Conservation (phyloP, 2,329 filamentous ascomycete species). For the Cladosporium oxysporum region DNA sequence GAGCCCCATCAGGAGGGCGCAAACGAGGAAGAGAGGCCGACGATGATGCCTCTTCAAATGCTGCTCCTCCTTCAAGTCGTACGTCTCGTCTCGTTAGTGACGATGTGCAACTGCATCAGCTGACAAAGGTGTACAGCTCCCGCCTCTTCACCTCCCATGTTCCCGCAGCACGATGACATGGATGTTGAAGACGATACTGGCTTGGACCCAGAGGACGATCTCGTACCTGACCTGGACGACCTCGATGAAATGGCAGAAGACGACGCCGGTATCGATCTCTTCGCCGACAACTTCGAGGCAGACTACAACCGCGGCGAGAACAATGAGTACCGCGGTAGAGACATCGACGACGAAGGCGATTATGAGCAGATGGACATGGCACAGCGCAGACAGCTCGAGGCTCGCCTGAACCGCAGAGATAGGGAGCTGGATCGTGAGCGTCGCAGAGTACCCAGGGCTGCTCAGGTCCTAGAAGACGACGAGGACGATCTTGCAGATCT, state of each 20-base stretch:
- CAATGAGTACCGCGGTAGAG: conserved; percentile 66
- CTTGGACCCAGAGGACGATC: conserved; percentile 68
- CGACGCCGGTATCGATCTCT: conserved; percentile 69
- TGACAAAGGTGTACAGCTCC: conserved; percentile 43
- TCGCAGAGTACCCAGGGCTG: conserved; percentile 69
- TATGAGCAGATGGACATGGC: conserved; percentile 70
- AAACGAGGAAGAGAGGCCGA: conserved; percentile 68
- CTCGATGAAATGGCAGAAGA: conserved; percentile 70
- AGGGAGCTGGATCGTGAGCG: conserved; percentile 67
- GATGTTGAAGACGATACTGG: conserved; percentile 64
- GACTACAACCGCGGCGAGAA: conserved; percentile 59
- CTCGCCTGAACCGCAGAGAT: conserved; percentile 72
- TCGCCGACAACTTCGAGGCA: conserved; percentile 67
- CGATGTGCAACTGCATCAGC: not conserved
- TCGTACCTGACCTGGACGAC: conserved; percentile 66
- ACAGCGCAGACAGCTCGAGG: conserved; percentile 69
- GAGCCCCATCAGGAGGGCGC: conserved; percentile 55
- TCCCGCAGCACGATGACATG: conserved; percentile 64
- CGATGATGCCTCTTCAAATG: conserved; percentile 58
- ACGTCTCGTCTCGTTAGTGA: conserved; percentile 39
- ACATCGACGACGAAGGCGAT: conserved; percentile 76
- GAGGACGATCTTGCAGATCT: conserved; percentile 84
- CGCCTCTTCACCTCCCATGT: conserved; percentile 63
- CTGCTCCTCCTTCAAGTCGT: conserved; percentile 64
- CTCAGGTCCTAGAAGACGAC: conserved; percentile 66